Percentiles rank a stretch among this genome's conserved stretches.
These are phyloP conservation scores for Biscutella laevigata DNA, from an alignment of 441 rosid species.

Conservation along the genomic window DNA sequence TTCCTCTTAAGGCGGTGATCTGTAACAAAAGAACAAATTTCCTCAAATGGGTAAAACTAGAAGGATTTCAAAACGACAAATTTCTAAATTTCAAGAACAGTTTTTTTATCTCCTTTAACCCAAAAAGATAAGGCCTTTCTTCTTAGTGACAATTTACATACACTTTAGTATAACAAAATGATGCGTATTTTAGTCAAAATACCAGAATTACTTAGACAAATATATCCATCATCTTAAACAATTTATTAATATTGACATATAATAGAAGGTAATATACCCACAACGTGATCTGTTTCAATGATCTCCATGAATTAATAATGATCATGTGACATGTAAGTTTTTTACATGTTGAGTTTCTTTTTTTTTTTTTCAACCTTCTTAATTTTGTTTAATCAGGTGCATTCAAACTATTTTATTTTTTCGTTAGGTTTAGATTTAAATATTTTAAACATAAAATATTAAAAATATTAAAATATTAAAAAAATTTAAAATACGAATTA, in stretches of 20 bases:
- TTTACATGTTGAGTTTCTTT: background rate
- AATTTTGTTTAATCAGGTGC: too few species aligned
- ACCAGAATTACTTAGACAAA: background rate
- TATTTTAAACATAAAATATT: too few species aligned
- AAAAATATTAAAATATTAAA: too few species aligned
- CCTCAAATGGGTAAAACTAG: slow-evolving; percentile 12
- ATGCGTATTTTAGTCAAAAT: background rate
- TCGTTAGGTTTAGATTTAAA: too few species aligned
- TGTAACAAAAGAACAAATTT: background rate
- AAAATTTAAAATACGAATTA: too few species aligned
- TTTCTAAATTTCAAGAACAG: background rate
- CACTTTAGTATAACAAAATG: background rate
- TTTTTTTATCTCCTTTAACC: background rate
- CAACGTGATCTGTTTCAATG: background rate
- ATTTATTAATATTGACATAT: too few species aligned
- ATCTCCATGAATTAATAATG: slow-evolving; percentile 5
- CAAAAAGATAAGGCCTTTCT: slow-evolving; percentile 20
- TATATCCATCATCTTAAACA: too few species aligned
- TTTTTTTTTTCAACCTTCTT: too few species aligned
- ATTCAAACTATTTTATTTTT: too few species aligned
- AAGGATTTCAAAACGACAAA: slow-evolving; percentile 17
- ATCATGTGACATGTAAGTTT: slow-evolving; percentile 1
- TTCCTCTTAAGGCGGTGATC: slow-evolving; percentile 24
- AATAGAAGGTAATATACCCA: too few species aligned
- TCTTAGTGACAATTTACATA: background rate